phyloP scores from a whole-genome alignment of 73 alveolate genomes.

The Tetrahymena elliotti region DNA sequence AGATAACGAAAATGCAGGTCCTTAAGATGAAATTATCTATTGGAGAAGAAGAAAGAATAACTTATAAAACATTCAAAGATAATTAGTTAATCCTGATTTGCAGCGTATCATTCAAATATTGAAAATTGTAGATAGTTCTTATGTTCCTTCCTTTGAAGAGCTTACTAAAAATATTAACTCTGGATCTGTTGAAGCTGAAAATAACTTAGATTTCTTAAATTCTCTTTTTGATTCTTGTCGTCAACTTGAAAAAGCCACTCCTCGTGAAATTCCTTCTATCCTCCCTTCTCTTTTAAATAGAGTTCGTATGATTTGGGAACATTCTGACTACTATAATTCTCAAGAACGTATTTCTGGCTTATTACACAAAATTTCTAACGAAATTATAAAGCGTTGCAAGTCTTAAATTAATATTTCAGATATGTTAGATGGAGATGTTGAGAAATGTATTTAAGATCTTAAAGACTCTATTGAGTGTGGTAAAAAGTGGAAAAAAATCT shows the following conservation, averaged over 20 bases:
- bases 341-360: conserved; percentile 82
- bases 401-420: conserved; percentile 76
- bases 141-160: conserved; percentile 65
- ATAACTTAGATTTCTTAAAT: conserved; percentile 67
- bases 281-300: conserved; percentile 67
- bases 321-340: conserved; percentile 78
- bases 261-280: conserved; percentile 76
- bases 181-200: conserved; percentile 78
- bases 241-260: conserved; percentile 67
- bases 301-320: conserved; percentile 82
- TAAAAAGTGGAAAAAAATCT: conserved; percentile 77
- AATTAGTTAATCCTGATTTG: conserved; percentile 77
- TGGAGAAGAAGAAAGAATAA: conserved; percentile 79
- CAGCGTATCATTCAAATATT: conserved; percentile 69
- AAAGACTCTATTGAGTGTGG: conserved; percentile 87
- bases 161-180: conserved; percentile 68
- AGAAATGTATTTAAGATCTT: conserved; percentile 80
- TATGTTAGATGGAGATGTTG: conserved; percentile 88
- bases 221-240: conserved; percentile 79
- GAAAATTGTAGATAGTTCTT: conserved; percentile 66
- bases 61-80: conserved; percentile 58
- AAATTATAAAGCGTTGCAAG: conserved; percentile 81
- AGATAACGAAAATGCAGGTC: conserved; percentile 74
- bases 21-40: conserved; percentile 79
- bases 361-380: conserved; percentile 85